Conservation (phyloP, 1,139 yeast genomes). For the Pneumocystis carinii region DNA sequence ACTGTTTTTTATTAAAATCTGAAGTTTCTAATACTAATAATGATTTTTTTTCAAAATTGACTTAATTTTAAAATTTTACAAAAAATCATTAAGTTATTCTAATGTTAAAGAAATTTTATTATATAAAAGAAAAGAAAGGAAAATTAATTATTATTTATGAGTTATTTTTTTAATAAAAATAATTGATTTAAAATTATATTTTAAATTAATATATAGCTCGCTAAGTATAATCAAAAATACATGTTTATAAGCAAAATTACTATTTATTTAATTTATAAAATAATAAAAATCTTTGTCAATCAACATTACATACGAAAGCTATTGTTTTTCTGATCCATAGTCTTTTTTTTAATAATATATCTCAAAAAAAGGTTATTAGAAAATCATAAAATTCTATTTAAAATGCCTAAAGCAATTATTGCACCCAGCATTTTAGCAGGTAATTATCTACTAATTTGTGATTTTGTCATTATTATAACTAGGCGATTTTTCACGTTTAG, state of each 20-base stretch:
- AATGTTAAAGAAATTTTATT: background rate
- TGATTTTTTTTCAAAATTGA: background rate
- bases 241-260: no score
- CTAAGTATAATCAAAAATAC: no score
- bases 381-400: background rate
- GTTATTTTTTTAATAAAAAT: background rate
- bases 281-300: no score
- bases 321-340: no score
- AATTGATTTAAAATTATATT: no score
- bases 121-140: background rate
- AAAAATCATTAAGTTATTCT: background rate
- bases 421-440: constrained; percentile 97
- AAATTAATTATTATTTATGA: background rate
- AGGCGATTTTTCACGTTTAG: constrained; percentile 27
- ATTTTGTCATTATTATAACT: constrained; percentile 49
- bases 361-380: background rate
- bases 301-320: no score
- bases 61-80: background rate
- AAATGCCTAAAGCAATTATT: constrained; percentile 38
- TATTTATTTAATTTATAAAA: no score
- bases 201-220: no score
- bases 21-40: no score
- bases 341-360: background rate
- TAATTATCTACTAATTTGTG: constrained; percentile 7
- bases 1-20: no score